Percentiles rank a stretch among this genome's conserved stretches.
phyloP scores from a whole-genome alignment of 1,139 yeast species.

The Hyphopichia fennica region DNA sequence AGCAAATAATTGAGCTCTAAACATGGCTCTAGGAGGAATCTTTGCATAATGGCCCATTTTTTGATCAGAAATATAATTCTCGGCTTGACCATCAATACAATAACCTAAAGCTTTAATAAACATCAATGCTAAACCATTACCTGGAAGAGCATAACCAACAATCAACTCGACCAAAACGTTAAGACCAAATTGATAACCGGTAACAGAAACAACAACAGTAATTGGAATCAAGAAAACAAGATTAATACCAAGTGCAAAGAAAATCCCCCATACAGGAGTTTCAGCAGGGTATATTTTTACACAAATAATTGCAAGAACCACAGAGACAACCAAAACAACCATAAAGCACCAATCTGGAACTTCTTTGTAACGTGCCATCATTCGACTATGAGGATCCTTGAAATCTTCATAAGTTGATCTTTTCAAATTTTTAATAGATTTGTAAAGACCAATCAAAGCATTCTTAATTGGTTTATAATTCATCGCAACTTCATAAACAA shows the following conservation, averaged over 20 bases:
- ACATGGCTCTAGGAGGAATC: too few relatives aligned
- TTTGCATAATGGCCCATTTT: conserved; percentile 60
- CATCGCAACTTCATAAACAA: conserved; percentile 42
- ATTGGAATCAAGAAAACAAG: conserved; percentile 55
- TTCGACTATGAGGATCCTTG: conserved; percentile 53
- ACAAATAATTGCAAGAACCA: conserved; percentile 50
- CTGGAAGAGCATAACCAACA: too few relatives aligned
- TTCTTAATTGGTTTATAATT: conserved; percentile 28
- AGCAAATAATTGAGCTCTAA: conserved; percentile 56
- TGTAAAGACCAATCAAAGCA: conserved; percentile 23
- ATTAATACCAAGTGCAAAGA: conserved; percentile 56
- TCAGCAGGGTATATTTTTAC: conserved; percentile 48
- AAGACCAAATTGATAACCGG: conserved; percentile 50
- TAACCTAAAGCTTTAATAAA: conserved; percentile 55
- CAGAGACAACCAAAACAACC: conserved; percentile 44
- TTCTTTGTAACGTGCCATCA: conserved; percentile 55
- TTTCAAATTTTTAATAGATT: conserved; percentile 7
- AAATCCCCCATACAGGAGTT: conserved; percentile 58
- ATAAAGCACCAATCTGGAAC: too few relatives aligned
- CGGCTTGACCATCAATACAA: conserved; percentile 58
- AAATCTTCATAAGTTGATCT: conserved; percentile 6
- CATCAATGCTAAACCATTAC: conserved; percentile 56
- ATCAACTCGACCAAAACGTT: conserved; percentile 56
- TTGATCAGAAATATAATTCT: conserved; percentile 48
- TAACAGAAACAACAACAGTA: conserved; percentile 45